Conservation (phyloP, 2,329 filamentous ascomycete genomes). For the Diaporthe vexans region DNA sequence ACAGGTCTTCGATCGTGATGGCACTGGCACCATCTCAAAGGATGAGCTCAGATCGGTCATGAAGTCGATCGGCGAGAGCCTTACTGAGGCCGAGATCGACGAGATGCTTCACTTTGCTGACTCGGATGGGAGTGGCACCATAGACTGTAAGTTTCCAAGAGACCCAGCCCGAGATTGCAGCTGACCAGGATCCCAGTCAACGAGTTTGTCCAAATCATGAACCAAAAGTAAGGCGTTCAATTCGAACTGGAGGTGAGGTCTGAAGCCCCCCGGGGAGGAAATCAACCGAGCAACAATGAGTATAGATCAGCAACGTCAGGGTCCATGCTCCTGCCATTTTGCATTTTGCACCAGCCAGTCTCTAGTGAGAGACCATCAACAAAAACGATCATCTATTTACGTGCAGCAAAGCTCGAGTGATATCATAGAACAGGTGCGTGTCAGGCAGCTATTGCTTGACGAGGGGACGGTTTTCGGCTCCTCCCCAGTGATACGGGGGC, state of each 20-base stretch:
- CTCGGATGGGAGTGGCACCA: slow-evolving; percentile 24
- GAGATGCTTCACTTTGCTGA: slow-evolving; percentile 34
- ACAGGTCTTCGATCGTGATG: slow-evolving; percentile 21
- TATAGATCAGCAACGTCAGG: background rate
- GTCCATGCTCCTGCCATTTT: background rate
- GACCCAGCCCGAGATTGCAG: too few relatives aligned
- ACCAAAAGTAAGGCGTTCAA: slow-evolving; percentile 9
- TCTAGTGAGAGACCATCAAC: slow-evolving; percentile 1
- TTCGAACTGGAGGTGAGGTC: background rate
- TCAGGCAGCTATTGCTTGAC: background rate
- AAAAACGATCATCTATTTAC: background rate
- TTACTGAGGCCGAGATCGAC: slow-evolving; percentile 29
- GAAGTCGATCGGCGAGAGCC: slow-evolving; percentile 26
- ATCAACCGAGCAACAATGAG: background rate
- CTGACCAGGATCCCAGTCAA: slow-evolving; percentile 10
- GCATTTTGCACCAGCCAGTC: slow-evolving; percentile 19
- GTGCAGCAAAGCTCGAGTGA: background rate
- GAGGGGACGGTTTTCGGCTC: background rate
- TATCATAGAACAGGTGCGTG: background rate
- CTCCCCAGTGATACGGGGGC: background rate
- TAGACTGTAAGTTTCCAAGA: slow-evolving; percentile 12
- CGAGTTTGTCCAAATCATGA: slow-evolving; percentile 33
- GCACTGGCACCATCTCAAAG: slow-evolving; percentile 26
- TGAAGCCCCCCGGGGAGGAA: too few relatives aligned
- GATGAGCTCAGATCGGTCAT: slow-evolving; percentile 30